These are phyloP conservation scores for Boletus calvinii DNA, from an alignment of 1,284 basidiomycete genomes.

Conservation along the genomic window DNA sequence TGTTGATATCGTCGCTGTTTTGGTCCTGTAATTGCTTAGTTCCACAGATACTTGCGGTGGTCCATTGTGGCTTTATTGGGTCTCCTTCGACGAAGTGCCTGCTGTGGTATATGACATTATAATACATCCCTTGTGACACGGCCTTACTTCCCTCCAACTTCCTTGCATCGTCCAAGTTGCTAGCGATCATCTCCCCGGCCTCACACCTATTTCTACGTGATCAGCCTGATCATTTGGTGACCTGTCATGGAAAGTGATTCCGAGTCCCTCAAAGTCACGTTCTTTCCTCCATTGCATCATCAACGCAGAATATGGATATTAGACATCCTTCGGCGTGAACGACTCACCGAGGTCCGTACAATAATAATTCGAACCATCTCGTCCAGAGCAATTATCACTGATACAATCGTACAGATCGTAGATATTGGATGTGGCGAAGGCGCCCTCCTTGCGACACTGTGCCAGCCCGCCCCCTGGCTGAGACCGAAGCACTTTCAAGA, in stretches of 20 bases:
- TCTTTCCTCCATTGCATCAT: slow-evolving; percentile 69
- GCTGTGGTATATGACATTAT: slow-evolving; percentile 14
- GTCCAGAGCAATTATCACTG: background rate
- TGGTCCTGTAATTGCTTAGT: slow-evolving; percentile 15
- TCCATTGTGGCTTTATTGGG: slow-evolving; percentile 26
- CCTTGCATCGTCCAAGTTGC: background rate
- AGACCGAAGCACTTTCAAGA: slow-evolving; percentile 32
- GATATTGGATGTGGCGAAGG: slow-evolving; percentile 84
- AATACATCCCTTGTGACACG: background rate
- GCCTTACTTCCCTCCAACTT: background rate
- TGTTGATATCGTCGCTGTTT: slow-evolving; percentile 18
- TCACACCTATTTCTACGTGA: background rate
- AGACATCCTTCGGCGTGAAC: slow-evolving; percentile 58
- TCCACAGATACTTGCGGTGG: background rate
- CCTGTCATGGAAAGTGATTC: slow-evolving; percentile 18
- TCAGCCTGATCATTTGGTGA: slow-evolving; percentile 2
- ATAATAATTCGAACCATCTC: background rate
- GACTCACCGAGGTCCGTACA: slow-evolving; percentile 52
- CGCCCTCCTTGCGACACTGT: slow-evolving; percentile 64
- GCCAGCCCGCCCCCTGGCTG: slow-evolving; percentile 71
- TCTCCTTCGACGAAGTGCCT: slow-evolving; percentile 20
- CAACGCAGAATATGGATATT: slow-evolving; percentile 74
- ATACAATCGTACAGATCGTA: slow-evolving; percentile 50
- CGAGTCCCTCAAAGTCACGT: slow-evolving; percentile 56
- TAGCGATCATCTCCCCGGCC: background rate